Evolutionary conservation across 2,329 filamentous ascomycete species (phyloP).

Genomic region (Clarireedia sp.): DNA sequence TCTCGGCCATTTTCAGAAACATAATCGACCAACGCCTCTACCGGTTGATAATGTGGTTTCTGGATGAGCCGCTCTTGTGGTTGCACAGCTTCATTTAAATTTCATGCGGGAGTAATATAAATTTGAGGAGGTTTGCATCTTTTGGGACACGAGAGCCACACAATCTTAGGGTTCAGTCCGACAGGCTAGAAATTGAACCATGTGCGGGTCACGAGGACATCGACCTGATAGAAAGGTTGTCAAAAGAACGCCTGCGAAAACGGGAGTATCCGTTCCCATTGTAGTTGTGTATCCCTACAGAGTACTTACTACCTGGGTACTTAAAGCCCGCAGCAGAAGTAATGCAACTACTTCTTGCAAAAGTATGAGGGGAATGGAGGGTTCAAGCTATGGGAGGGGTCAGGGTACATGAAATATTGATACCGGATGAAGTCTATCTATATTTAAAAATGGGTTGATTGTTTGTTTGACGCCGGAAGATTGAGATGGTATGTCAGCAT

Average conservation of each 20-base stretch:
- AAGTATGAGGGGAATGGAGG: slow-evolving; percentile 1
- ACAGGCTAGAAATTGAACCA: slow-evolving; percentile 12
- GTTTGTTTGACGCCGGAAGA: neutral
- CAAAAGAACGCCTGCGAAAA: slow-evolving; percentile 13
- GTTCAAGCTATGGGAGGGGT: neutral
- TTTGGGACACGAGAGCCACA: slow-evolving; percentile 26
- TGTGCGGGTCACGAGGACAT: slow-evolving; percentile 26
- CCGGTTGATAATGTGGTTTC: slow-evolving; percentile 11
- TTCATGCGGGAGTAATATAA: slow-evolving; percentile 10
- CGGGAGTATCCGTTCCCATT: slow-evolving; percentile 20
- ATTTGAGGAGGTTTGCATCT: slow-evolving; percentile 20
- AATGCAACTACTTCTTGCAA: slow-evolving; percentile 8
- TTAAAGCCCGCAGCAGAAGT: neutral
- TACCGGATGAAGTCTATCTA: slow-evolving; percentile 7
- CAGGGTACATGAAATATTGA: slow-evolving; percentile 7
- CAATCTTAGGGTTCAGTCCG: slow-evolving; percentile 14
- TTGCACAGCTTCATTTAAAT: slow-evolving; percentile 18
- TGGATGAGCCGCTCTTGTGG: slow-evolving; percentile 19
- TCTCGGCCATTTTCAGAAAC: neutral
- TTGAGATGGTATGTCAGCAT: neutral
- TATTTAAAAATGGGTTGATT: neutral
- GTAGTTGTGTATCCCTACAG: too few species aligned
- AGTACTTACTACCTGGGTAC: neutral
- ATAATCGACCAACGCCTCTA: neutral
- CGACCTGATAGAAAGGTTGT: slow-evolving; percentile 4